Conservation (phyloP, 345 rosid species). For the Erysimum cheiranthoides region DNA sequence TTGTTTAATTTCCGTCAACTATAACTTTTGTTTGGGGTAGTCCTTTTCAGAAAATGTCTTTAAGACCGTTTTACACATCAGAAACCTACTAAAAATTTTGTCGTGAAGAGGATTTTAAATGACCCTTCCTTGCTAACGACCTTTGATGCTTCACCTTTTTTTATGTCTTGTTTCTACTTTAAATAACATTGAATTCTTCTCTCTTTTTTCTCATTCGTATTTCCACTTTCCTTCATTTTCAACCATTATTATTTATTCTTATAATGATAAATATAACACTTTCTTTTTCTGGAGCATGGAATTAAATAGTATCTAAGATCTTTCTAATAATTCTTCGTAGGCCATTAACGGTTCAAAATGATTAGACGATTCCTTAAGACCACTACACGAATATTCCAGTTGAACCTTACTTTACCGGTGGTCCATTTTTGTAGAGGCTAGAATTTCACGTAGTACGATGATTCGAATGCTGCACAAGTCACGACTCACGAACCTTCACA, state of each 20-base stretch:
- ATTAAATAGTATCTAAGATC: slow-evolving; percentile 33
- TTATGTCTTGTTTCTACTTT: slow-evolving; percentile 46
- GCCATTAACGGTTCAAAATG: slow-evolving; percentile 27
- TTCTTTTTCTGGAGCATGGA: background rate
- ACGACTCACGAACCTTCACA: background rate
- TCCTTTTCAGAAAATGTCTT: slow-evolving; percentile 42
- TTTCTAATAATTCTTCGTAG: slow-evolving; percentile 37
- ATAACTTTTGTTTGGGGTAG: slow-evolving; percentile 28
- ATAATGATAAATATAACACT: background rate
- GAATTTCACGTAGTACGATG: background rate
- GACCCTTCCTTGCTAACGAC: slow-evolving; percentile 39
- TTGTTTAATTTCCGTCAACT: slow-evolving; percentile 20
- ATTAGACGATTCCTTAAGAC: slow-evolving; percentile 7
- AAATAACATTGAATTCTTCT: slow-evolving; percentile 40
- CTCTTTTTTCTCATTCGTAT: slow-evolving; percentile 20
- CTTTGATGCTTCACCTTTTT: slow-evolving; percentile 37
- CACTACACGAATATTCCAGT: background rate
- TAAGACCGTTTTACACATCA: slow-evolving; percentile 50
- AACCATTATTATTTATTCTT: background rate
- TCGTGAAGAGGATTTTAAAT: slow-evolving; percentile 38
- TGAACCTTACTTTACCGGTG: slow-evolving; percentile 7
- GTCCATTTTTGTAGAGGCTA: background rate
- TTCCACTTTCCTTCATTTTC: slow-evolving; percentile 36
- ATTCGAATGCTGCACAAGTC: background rate
- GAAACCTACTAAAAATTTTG: slow-evolving; percentile 44